Evolutionary conservation across 441 rosid genomes (phyloP), one percentile per base, ranked within the genome.

Genomic region (Theobroma grandiflorum): DNA sequence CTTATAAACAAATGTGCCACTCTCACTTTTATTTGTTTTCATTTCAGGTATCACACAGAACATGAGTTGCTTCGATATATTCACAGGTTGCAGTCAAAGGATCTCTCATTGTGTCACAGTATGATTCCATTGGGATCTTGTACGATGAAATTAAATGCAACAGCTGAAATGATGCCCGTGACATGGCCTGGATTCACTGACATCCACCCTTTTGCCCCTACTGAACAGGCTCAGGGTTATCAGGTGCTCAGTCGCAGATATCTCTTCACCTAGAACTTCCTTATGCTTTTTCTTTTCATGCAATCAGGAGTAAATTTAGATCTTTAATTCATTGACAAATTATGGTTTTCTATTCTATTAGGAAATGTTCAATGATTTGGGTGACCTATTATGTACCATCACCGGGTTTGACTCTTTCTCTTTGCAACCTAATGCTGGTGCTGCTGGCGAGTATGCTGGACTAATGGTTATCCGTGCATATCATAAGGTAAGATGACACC

Each of bases 91-190:
- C 91, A 91, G 83, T 88, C 95, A 22, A 95, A 91, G 87, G 99
- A 96, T 91, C 95, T 96, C 67, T 95, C 99, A 49, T 80, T 95
- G 82, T 96, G 99, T 93, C 99, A 97, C 84, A 92, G 98, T 84
- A 97, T 97, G 99, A 97, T 97, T 87, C 98, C 99, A 2, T 78
- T 97, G 86, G 98, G 99, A 79, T 97, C 99, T 79, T 93, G 99
- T 82, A 97, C 99, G 0, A 95, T 95, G 98, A 97, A 97, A 84
- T 81, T 97, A 89, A 97, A 97, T 73, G 99, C 99, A 67, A 97
- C 97, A 40, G 84, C 94, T 69, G 98, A 96, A 85, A 96, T 96
- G 99, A 89, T 92, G 94, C 98, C 99, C 8, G 97, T 95, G 81
- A 90, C 99, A 63, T 93, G 92, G 92, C 97, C 99, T 76, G 88